Evolutionary conservation across 306 rosid species (phyloP).

Genomic region (Canavalia gladiata): DNA sequence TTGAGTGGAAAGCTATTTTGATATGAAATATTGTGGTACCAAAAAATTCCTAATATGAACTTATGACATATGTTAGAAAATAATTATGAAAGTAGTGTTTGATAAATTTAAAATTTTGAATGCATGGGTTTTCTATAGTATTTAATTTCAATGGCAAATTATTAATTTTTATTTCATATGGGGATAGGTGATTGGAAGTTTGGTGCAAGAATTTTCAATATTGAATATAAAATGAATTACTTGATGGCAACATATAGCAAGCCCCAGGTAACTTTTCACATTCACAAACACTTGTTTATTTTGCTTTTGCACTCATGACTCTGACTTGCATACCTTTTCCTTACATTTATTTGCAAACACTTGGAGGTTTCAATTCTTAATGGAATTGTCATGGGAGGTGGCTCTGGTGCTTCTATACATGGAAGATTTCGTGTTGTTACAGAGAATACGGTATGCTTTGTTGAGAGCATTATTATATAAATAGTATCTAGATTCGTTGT

Average conservation of each 20-base stretch:
- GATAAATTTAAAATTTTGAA: not conserved
- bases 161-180: constrained; percentile 20
- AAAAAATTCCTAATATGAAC: constrained; percentile 15
- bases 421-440: constrained; percentile 90
- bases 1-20: constrained; percentile 31
- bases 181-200: constrained; percentile 77
- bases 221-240: constrained; percentile 74
- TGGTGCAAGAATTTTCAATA: constrained; percentile 69
- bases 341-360: constrained; percentile 42
- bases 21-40: constrained; percentile 27
- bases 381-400: constrained; percentile 99
- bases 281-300: not conserved
- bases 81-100: not conserved
- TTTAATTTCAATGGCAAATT: constrained; percentile 20
- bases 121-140: constrained; percentile 23
- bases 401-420: constrained; percentile 91
- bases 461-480: constrained; percentile 11
- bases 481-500: not conserved
- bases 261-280: constrained; percentile 75
- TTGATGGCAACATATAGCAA: constrained; percentile 89
- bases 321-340: constrained; percentile 19
- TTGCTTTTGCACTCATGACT: constrained; percentile 33
- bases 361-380: constrained; percentile 89
- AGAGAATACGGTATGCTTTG: constrained; percentile 77
- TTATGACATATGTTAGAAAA: not conserved